phyloP scores from a whole-genome alignment of 176 grass and related monocot genomes.

The Areca catechu region DNA sequence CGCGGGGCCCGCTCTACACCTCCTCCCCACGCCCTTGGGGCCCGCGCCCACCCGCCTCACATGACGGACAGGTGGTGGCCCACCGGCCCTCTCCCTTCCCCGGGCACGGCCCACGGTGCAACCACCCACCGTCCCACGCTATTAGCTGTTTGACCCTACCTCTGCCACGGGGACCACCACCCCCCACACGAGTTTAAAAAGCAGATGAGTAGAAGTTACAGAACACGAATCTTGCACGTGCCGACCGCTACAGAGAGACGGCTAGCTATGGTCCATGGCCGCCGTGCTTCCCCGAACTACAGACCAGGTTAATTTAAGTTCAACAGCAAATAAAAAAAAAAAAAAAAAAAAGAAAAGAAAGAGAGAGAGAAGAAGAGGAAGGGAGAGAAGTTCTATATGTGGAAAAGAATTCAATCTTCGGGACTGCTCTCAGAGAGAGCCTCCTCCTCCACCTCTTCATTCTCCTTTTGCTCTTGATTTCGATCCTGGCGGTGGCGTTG shows the following conservation, averaged over 20 bases:
- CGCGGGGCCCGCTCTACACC: too few species aligned
- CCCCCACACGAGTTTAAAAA: not conserved
- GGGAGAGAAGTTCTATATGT: constrained; percentile 9
- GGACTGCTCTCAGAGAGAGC: constrained; percentile 45
- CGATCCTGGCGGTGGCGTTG: not conserved
- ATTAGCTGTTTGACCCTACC: not conserved
- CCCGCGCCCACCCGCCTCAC: constrained; percentile 2
- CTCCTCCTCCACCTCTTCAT: constrained; percentile 28
- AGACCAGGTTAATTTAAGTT: not conserved
- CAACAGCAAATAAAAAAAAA: not conserved
- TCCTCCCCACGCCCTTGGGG: too few species aligned
- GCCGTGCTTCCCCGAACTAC: constrained; percentile 19
- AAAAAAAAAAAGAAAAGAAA: constrained; percentile 13
- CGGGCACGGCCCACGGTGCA: constrained; percentile 18
- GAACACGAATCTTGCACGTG: not conserved
- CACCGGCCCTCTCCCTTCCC: not conserved
- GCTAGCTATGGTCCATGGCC: constrained; percentile 2
- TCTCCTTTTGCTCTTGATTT: constrained; percentile 29
- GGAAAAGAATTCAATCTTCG: constrained; percentile 3
- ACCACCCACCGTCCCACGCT: constrained; percentile 7
- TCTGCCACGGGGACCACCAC: constrained; percentile 5
- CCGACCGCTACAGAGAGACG: not conserved
- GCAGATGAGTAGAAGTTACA: too few species aligned
- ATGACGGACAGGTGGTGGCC: constrained; percentile 19
- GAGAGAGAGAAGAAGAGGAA: constrained; percentile 5